phyloP scores from a whole-genome alignment of 176 grass and related monocot genomes.

The Musa beccarii region DNA sequence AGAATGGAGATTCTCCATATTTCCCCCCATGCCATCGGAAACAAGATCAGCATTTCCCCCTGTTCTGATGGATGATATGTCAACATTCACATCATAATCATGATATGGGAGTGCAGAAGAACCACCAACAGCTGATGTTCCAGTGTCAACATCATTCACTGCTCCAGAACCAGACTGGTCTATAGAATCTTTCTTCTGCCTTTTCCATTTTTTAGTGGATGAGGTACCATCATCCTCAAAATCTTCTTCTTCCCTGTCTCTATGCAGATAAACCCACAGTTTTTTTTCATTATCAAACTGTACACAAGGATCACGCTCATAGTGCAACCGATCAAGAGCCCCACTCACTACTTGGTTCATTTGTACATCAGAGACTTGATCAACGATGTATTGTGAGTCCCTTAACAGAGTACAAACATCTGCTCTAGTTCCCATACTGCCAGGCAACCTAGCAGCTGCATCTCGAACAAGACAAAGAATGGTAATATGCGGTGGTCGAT shows the following conservation, averaged over 20 bases:
- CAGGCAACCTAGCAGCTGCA: conserved; percentile 90
- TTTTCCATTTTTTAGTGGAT: conserved; percentile 97
- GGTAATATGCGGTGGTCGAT: conserved; percentile 89
- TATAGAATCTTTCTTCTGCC: conserved; percentile 64
- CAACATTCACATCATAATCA: conserved; percentile 22
- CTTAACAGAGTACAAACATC: conserved; percentile 92
- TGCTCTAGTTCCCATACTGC: conserved; percentile 88
- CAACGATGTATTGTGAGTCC: conserved; percentile 92
- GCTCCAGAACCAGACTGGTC: conserved; percentile 44
- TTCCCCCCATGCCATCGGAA: conserved; percentile 17
- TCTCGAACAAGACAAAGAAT: conserved; percentile 98
- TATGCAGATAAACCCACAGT: conserved; percentile 96
- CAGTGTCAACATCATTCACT: conserved; percentile 35
- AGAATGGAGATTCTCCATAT: conserved; percentile 24
- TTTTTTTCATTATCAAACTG: conserved; percentile 97
- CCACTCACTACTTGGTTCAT: conserved; percentile 94
- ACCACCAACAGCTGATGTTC: conserved; percentile 29
- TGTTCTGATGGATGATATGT: conserved; percentile 20
- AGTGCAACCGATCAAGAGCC: conserved; percentile 90
- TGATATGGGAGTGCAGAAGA: conserved; percentile 16
- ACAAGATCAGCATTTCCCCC: conserved; percentile 27
- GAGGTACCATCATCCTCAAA: conserved; percentile 99
- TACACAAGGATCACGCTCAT: conserved; percentile 94
- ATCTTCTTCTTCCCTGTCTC: conserved; percentile 98
- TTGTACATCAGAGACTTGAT: conserved; percentile 61